Base-by-base conservation (phyloP, 1,139 yeast species). In the Yamadazyma triangularis region DNA sequence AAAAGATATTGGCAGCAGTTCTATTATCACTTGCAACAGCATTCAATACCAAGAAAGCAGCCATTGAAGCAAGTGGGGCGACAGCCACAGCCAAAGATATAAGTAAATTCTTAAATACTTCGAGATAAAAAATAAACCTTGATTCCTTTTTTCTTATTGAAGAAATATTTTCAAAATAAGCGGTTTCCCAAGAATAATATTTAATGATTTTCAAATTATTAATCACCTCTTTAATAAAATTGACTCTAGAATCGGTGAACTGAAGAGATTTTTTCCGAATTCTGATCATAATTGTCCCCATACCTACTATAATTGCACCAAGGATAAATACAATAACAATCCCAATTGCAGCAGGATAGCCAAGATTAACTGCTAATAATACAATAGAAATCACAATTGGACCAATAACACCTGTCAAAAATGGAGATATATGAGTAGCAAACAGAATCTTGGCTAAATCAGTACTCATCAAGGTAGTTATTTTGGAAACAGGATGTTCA, bases 1-100 rank as follows among this genome's bases (percentile, higher is more conserved):
- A 74, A 50, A 88, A 88, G n/a, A 87, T 77, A 22, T 71, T 61
- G 2, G 87, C 89, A 1, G 94, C 80, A 38, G 68, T 65, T 41
- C 76, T 68, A n/a, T 48, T 48, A 15, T 64, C 56, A 59, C 40
- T 40, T 10, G 45, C 40, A 4, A 79, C 58, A 25, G 71, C 77
- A 43, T 79, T 80, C 42, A 84, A 59, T 0, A 79, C 79, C 41
- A 87, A 72, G 49, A 87, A 88, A 0, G 95, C 72, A 2, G 79
- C 65, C 72, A 83, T 68, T 3, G 93, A 81, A 1, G 89, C 76
- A 39, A 84, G 53, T 13, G 73, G 66, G 0, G 93, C 81, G 32
- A 84, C 64, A 3, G 80, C 66, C 48, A 76, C 58, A 6, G 81
- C 73, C 38, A 71, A 51, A 0, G 86, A 80, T 30, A 77, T 64